These are phyloP conservation scores for Coemansia sp. DNA, from an alignment of 192 early-diverging fungal species.

Conservation along the genomic window DNA sequence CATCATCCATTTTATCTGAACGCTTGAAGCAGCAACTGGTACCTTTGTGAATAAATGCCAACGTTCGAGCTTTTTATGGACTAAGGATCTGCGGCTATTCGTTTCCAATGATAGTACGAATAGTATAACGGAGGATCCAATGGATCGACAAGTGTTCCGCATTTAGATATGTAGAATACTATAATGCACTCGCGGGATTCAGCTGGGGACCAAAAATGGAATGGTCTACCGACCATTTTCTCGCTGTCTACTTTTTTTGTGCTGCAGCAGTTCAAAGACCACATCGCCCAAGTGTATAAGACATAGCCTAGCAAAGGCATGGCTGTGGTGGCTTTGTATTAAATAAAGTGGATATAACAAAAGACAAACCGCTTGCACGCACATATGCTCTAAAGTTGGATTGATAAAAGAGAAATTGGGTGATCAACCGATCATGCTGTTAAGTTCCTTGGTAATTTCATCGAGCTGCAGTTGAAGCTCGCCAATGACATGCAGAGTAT, in stretches of 20 bases:
- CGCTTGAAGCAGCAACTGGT: neutral
- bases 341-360: neutral
- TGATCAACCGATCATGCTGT: conserved; percentile 27
- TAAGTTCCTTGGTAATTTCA: conserved; percentile 36
- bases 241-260: too few species aligned
- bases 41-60: neutral
- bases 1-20: neutral
- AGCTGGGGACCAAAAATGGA: too few species aligned
- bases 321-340: neutral
- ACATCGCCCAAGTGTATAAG: too few species aligned
- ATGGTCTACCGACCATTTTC: too few species aligned
- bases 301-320: neutral
- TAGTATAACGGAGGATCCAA: too few species aligned
- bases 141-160: too few species aligned
- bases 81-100: too few species aligned
- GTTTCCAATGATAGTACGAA: neutral
- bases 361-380: neutral
- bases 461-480: conserved; percentile 48
- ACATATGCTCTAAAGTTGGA: neutral
- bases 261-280: neutral
- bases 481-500: conserved; percentile 29
- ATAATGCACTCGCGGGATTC: too few species aligned
- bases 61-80: neutral
- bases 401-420: neutral
- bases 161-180: too few species aligned